Conservation (phyloP, 345 rosid species). For the Cochlearia excelsa region DNA sequence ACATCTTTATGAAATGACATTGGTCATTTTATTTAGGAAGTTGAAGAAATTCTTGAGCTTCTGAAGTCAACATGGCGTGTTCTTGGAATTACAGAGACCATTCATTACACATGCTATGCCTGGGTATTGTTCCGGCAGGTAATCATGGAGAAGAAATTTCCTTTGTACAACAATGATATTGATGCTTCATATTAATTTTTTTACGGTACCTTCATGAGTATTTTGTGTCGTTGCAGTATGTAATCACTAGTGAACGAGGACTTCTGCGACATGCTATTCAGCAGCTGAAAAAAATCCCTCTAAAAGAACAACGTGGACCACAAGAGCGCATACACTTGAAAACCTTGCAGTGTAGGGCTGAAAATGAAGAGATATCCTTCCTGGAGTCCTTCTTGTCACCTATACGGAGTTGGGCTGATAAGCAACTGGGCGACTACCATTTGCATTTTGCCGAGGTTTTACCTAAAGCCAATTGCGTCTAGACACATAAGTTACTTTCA, state of each 20-base stretch:
- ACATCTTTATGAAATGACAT: conserved; percentile 6
- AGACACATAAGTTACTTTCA: conserved; percentile 10
- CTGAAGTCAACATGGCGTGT: conserved; percentile 95
- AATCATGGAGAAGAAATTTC: conserved; percentile 23
- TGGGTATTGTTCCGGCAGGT: conserved; percentile 97
- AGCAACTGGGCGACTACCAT: conserved; percentile 86
- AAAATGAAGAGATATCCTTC: conserved; percentile 64
- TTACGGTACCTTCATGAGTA: conserved; percentile 21
- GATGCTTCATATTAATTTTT: conserved; percentile 13
- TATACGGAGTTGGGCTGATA: conserved; percentile 87
- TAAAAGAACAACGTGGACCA: conserved; percentile 92
- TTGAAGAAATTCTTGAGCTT: conserved; percentile 97
- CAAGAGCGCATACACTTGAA: conserved; percentile 93
- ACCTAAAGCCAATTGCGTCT: conserved; percentile 7
- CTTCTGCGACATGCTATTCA: conserved; percentile 78
- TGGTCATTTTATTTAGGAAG: conserved; percentile 56
- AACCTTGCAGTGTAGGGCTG: conserved; percentile 64
- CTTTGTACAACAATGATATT: conserved; percentile 6
- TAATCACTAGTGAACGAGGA: conserved; percentile 74
- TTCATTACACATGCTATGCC: conserved; percentile 87
- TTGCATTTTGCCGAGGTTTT: conserved; percentile 85
- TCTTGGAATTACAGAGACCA: conserved; percentile 91
- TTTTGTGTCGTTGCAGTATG: conserved; percentile 59
- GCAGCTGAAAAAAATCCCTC: conserved; percentile 82
- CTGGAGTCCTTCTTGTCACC: conserved; percentile 83